Evolutionary conservation across 225 moss, liverwort and hornwort genomes (phyloP), one percentile per base, ranked within the genome.

Genomic region (Marchantia polymorpha): DNA sequence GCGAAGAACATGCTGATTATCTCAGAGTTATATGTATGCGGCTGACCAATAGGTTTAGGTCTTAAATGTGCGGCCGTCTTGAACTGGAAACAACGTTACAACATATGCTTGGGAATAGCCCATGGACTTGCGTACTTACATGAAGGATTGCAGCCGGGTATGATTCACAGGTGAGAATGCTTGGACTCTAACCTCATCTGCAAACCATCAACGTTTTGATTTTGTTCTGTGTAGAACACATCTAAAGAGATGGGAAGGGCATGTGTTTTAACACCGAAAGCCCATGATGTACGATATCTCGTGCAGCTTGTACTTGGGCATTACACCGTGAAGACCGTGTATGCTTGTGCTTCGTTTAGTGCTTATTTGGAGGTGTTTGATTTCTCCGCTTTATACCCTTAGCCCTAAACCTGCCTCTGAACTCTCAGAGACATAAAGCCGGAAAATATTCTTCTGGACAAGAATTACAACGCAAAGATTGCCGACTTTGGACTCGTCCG

Each of bases 401-500:
- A n/a, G 46, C 47, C 19, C n/a, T n/a, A n/a, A n/a, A 20, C 19
- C 0, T 48, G 17, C 12, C 52, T 20, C 29, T 74, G 73, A 53
- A n/a, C 55, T 26, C 12, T 25, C 73, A 74, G 81, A 69, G 85
- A 85, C 69, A 79, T 85, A 23, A 85, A 85, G 56, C 74, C 85
- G 10, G 0, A n/a, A 7, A 84, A 84, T 64, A 72, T 84, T 55
- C 81, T 84, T 31, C 59, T 84, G 1, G 85, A 85, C 79, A 74
- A 63, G 69, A 52, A 78, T 20, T 52, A 69, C 20, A 85, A 69
- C 71, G 52, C 85, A 5, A 85, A 85, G 52, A 77, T 85, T 67
- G 81, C 81, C 9, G 85, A 85, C 30, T 85, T 85, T 67, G 85
- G 85, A 52, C 67, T 85, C 10, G 81, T 81, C 0, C 52, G 64